Percentiles rank a stretch among this genome's conserved stretches.
These are phyloP conservation scores for Termitomyces sp. DNA, from an alignment of 768 basidiomycete species.

Conservation along the genomic window DNA sequence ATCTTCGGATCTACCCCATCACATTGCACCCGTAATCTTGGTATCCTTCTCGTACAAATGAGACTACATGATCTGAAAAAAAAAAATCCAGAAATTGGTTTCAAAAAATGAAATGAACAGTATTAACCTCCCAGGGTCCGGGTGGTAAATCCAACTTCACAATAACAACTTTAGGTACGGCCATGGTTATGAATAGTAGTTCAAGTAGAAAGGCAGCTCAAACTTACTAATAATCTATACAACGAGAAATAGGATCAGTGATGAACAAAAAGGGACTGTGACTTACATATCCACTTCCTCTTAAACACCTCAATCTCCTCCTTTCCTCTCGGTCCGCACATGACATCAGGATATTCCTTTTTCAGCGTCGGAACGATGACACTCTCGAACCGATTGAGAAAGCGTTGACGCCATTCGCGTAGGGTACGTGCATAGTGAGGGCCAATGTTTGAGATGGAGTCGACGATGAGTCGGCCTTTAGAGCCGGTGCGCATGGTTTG, in stretches of 20 bases:
- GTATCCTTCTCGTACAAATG: constrained; percentile 64
- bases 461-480: constrained; percentile 53
- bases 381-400: constrained; percentile 53
- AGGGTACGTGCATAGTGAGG: constrained; percentile 79
- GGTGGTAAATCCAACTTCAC: constrained; percentile 1
- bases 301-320: neutral
- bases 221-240: neutral
- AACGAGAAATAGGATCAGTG: neutral
- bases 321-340: neutral
- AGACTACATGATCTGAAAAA: constrained; percentile 61
- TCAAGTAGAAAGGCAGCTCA: too few relatives aligned
- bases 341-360: neutral
- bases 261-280: neutral
- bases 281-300: constrained; percentile 2
- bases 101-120: too few relatives aligned
- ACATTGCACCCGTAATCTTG: constrained; percentile 52
- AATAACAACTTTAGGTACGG: neutral
- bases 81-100: too few relatives aligned
- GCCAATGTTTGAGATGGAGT: constrained; percentile 68
- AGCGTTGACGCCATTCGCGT: constrained; percentile 69
- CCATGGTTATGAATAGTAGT: too few relatives aligned
- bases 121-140: neutral
- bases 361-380: constrained; percentile 55
- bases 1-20: constrained; percentile 28
- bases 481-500: constrained; percentile 48